Evolutionary conservation across 345 rosid genomes (phyloP).

Genomic region (Crucihimalaya himalaica): DNA sequence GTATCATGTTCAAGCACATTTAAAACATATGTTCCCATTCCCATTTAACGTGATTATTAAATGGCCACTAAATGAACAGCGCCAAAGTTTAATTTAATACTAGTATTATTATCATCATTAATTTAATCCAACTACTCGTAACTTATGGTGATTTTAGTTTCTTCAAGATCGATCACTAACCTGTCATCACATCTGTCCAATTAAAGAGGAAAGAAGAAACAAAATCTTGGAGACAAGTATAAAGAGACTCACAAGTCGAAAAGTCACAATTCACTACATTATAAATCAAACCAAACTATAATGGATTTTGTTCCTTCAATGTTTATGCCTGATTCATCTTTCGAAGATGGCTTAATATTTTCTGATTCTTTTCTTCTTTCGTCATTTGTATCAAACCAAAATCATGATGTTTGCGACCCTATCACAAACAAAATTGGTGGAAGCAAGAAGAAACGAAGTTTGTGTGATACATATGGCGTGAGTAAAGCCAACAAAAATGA

Average conservation of each 20-base stretch:
- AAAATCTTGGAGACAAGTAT: constrained; percentile 26
- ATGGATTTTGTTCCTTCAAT: constrained; percentile 30
- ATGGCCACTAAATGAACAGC: constrained; percentile 42
- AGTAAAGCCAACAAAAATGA: constrained; percentile 12
- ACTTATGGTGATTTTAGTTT: constrained; percentile 15
- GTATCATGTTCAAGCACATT: constrained; percentile 16
- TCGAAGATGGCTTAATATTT: constrained; percentile 29
- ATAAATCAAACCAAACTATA: neutral
- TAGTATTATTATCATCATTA: neutral
- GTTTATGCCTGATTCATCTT: constrained; percentile 14
- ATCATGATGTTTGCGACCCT: constrained; percentile 1
- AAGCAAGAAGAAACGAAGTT: constrained; percentile 34
- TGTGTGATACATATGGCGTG: neutral
- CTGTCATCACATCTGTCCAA: constrained; percentile 30
- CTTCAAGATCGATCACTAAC: constrained; percentile 14
- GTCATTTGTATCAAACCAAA: constrained; percentile 5
- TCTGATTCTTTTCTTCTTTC: constrained; percentile 33
- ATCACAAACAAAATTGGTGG: neutral
- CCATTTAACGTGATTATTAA: constrained; percentile 16
- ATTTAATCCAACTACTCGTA: constrained; percentile 30
- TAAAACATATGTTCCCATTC: constrained; percentile 28
- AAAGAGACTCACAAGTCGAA: constrained; percentile 9
- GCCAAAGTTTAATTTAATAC: constrained; percentile 4
- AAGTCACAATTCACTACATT: constrained; percentile 3
- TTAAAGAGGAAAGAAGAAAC: constrained; percentile 12